A percentile compares a stretch with the other conserved stretches of the same genome.
These are phyloP conservation scores for Debaryomycetaceae sp. DNA, from an alignment of 1,139 yeast genomes.

Conservation along the genomic window DNA sequence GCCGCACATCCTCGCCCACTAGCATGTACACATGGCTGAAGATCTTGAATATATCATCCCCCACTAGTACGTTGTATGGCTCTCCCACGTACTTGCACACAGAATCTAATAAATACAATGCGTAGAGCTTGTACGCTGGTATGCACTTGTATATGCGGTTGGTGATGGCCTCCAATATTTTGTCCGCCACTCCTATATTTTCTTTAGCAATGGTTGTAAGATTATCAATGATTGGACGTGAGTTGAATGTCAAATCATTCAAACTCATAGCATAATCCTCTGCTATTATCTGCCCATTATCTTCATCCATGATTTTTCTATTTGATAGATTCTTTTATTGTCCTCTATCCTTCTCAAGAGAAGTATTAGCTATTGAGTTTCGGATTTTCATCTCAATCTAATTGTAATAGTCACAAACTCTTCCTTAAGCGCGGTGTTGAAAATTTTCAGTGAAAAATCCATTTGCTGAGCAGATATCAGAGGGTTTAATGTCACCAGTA, in stretches of 20 bases:
- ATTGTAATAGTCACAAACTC: not conserved
- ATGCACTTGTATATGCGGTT: conserved; percentile 51
- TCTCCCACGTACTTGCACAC: conserved; percentile 87
- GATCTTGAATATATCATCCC: conserved; percentile 59
- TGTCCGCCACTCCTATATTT: conserved; percentile 70
- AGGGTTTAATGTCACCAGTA: conserved; percentile 47
- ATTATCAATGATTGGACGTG: conserved; percentile 83
- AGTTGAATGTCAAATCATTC: conserved; percentile 78
- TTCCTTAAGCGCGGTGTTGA: conserved; percentile 16
- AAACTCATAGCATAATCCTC: conserved; percentile 66
- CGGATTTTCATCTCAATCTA: too few relatives aligned
- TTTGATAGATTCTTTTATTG: not conserved
- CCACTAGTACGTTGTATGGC: conserved; percentile 78
- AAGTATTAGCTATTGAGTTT: not conserved
- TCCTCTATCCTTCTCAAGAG: not conserved
- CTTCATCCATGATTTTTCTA: not conserved
- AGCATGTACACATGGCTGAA: conserved; percentile 76
- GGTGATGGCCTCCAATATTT: conserved; percentile 70
- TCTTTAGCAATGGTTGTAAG: conserved; percentile 89
- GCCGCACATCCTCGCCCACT: conserved; percentile 72
- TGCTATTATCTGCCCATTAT: conserved; percentile 11
- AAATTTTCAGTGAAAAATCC: conserved; percentile 5
- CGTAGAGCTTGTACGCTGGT: conserved; percentile 80
- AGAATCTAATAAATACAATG: conserved; percentile 85
- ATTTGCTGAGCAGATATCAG: not conserved